A percentile compares a stretch with the other conserved stretches of the same genome.
Evolutionary conservation across 2,329 filamentous ascomycete genomes (phyloP).

Genomic region (Lasiodiplodia sp.): DNA sequence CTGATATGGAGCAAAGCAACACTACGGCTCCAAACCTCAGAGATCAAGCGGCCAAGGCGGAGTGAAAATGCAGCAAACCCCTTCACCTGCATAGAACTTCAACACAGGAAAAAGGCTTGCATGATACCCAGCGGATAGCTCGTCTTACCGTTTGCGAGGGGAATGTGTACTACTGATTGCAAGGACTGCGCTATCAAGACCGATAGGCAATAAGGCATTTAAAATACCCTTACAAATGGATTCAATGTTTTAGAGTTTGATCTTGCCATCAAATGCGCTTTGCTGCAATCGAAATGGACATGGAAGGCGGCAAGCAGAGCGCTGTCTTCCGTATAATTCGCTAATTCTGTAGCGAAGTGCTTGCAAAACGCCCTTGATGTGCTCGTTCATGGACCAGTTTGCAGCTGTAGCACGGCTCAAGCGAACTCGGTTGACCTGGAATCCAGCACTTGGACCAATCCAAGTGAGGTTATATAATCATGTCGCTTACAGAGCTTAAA

Average conservation of each 20-base stretch:
- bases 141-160: background rate
- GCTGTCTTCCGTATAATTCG: too few species aligned
- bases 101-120: too few species aligned
- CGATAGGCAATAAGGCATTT: background rate
- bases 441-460: too few species aligned
- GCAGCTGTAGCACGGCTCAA: too few species aligned
- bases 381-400: too few species aligned
- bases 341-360: too few species aligned
- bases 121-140: constrained; percentile 6
- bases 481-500: background rate
- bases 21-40: constrained; percentile 47
- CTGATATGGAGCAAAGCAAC: constrained; percentile 71
- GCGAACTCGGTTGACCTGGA: too few species aligned
- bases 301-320: too few species aligned
- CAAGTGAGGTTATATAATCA: background rate
- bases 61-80: background rate
- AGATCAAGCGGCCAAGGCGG: constrained; percentile 37
- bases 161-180: background rate
- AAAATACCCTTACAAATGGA: background rate
- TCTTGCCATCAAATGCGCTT: too few species aligned
- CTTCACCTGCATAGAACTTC: background rate
- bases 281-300: too few species aligned
- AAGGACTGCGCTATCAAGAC: background rate
- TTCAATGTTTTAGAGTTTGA: too few species aligned
- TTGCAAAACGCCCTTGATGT: too few species aligned